Evolutionary conservation across 2,329 filamentous ascomycete genomes (phyloP), one percentile per base, ranked within the genome.

Genomic region (Fusarium sacchari): DNA sequence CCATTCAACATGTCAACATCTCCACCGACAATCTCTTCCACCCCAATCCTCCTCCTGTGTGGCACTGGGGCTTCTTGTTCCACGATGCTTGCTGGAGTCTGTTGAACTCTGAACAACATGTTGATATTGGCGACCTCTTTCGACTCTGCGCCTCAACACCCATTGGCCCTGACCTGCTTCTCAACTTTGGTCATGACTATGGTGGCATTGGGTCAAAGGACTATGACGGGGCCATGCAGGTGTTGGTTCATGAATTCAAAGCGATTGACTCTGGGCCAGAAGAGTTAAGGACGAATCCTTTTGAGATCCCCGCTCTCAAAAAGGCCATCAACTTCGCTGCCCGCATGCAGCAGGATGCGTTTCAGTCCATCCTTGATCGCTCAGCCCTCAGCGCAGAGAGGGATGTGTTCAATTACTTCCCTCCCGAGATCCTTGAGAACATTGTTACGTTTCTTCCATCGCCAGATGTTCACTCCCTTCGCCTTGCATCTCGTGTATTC

Each of bases 181-280:
- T 62, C 15, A 28, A 74, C 43, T 74, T 69, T 66, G 66, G 73
- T 6, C 69, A 74, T n/a, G 15, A 67, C n/a, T 75, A 75, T 28
- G 62, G 28, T 10, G 49, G 5, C 15, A 26, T 26, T 28, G 44
- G 34, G 20, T 3, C 7, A 32, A 22, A 1, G 9, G 10, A 12
- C 20, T 30, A 47, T 30, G 26, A 47, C 10, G 44, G 20, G 4
- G 14, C 3, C 26, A 17, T 47, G 10, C 2, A 8, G 13, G 26
- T 47, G 12, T 22, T 49, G 22, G 15, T 32, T 17, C n/a, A 28
- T 17, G 9, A 15, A 4, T 6, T 30, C 6, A 12, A 11, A 30
- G 3, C 26, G 15, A 5, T 6, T 14, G 4, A 7, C 8, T 3
- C 22, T 6, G 6, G 3, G 44, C 4, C 6, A 11, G 28, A 30